Base-by-base conservation (phyloP, 352 stramenopile genomes). In the Peronospora belbahrii region DNA sequence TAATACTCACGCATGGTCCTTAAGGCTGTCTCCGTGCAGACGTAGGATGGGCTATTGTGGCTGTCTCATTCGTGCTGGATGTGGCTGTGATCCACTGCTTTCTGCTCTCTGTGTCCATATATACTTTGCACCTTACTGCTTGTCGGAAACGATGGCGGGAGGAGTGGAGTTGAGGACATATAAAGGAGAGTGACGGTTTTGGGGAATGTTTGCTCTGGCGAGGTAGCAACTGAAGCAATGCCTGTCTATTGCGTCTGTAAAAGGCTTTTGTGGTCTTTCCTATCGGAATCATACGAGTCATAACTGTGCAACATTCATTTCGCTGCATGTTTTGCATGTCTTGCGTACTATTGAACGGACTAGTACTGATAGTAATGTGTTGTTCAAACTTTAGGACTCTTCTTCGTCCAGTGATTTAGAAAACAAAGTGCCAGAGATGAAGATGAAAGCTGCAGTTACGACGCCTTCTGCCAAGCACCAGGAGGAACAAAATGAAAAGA, bases 251-350 rank as follows among this genome's bases (percentile, higher is more conserved):
- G 55, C 62, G 50, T 28, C 46, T 59, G 59, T 77, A 85, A 81
- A 79, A 81, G 68, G 68, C 68, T 74, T 55, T 77, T 62, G 48
- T 67, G 46, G 70, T 73, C 70, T 83, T 63, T 77, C 65, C 76
- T 22, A 74, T 91, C 79, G 79, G 78, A 91, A 83, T 88, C 80
- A 92, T 92, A 92, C 80, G 80, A 92, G 80, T 92, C 80, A 92
- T 92, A 92, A 89, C 80, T 86, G 73, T 86, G 80, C 74, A 85
- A 92, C 80, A 92, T 85, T 31, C 50, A 61, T 60, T 32, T 51
- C 27, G n/a, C 36, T 66, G 23, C 59, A 52, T 75, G 35, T 64
- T 18, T 27, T 62, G 10, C 19, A 42, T 63, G 8, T 59, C 36
- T 19, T 46, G 38, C 8, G 14, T 31, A 28, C 48, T 35, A 18